Percentiles rank a stretch among this genome's conserved stretches.
phyloP scores from a whole-genome alignment of 345 rosid genomes.

The Salix arbutifolia region DNA sequence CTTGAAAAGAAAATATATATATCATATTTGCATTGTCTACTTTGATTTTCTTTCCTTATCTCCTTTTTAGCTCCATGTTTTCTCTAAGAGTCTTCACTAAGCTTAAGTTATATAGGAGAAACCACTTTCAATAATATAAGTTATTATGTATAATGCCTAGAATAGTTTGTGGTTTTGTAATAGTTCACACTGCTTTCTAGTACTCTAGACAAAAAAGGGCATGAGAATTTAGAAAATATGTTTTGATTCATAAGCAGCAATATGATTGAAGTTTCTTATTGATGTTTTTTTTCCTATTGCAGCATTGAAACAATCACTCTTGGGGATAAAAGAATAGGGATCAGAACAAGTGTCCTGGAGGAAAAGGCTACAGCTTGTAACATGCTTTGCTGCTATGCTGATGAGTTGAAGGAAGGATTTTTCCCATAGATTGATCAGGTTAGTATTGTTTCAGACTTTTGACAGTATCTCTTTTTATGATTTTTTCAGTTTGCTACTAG shows the following conservation, averaged over 20 bases:
- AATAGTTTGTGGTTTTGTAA: neutral
- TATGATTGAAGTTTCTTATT: conserved; percentile 2
- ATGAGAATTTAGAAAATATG: neutral
- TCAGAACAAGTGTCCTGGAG: conserved; percentile 90
- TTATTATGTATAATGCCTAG: neutral
- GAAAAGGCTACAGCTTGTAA: conserved; percentile 98
- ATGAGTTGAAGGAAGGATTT: conserved; percentile 96
- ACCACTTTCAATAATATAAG: neutral
- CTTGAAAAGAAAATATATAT: too few relatives aligned
- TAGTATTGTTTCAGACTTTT: conserved; percentile 13
- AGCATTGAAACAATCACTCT: conserved; percentile 97
- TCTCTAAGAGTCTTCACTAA: too few relatives aligned
- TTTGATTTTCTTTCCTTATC: too few relatives aligned
- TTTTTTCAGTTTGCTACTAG: neutral
- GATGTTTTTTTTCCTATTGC: conserved; percentile 24
- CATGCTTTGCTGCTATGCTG: conserved; percentile 97
- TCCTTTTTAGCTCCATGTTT: too few relatives aligned
- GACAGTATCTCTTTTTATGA: neutral
- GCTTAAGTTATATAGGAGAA: neutral
- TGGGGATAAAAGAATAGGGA: conserved; percentile 95
- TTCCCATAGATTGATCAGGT: conserved; percentile 99
- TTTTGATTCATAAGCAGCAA: neutral
- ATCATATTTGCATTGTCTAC: too few relatives aligned
- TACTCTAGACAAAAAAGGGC: neutral
- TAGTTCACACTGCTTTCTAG: neutral